phyloP scores from a whole-genome alignment of 202 grass and related monocot genomes.

The Digitaria exilis region DNA sequence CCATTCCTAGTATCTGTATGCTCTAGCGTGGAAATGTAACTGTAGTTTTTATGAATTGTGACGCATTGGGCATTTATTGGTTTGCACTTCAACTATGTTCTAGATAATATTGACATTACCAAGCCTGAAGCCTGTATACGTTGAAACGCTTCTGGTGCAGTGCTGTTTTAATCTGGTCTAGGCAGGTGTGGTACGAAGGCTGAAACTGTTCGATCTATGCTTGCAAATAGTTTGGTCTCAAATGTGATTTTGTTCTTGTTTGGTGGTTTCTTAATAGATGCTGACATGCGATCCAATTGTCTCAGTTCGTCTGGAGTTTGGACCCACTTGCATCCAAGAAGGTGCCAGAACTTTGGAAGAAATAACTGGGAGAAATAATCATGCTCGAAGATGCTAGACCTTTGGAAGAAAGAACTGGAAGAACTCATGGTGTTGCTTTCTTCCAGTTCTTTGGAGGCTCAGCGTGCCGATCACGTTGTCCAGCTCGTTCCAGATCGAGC shows the following conservation, averaged over 20 bases:
- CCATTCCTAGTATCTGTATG: conserved; percentile 24
- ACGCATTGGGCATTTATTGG: conserved; percentile 2
- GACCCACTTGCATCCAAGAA: neutral
- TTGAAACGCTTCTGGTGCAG: neutral
- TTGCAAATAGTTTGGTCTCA: neutral
- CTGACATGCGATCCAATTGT: no score
- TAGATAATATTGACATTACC: neutral
- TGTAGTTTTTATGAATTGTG: neutral
- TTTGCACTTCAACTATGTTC: neutral
- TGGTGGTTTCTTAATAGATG: no score
- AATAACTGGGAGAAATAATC: neutral
- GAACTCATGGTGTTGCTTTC: no score
- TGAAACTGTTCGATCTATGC: neutral
- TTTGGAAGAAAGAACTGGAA: neutral
- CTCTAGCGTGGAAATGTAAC: conserved; percentile 31
- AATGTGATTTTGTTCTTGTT: neutral
- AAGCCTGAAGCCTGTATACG: neutral
- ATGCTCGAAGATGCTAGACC: no score
- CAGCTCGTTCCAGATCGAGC: no score
- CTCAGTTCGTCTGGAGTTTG: no score
- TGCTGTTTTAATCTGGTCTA: no score
- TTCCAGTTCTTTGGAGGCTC: no score
- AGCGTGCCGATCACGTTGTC: no score
- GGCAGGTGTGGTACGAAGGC: neutral
- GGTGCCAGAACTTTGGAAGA: neutral